These are phyloP conservation scores for Solanum arcanum DNA, from an alignment of 257 asterid genomes.

Conservation along the genomic window DNA sequence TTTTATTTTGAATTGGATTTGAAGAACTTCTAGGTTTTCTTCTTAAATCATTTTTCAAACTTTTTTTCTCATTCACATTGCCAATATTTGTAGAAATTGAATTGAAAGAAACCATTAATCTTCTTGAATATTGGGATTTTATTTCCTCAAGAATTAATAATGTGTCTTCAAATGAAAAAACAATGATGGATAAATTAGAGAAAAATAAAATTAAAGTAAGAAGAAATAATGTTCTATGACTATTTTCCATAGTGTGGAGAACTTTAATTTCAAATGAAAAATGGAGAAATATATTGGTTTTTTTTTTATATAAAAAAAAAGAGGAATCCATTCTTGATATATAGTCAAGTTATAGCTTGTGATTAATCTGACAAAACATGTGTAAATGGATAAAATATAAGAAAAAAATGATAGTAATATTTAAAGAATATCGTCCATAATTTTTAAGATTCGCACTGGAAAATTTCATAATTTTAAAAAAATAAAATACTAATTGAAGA, in stretches of 20 bases:
- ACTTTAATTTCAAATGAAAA: background rate
- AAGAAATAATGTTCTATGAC: slow-evolving; percentile 7
- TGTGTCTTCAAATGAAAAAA: background rate
- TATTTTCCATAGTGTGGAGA: slow-evolving; percentile 1
- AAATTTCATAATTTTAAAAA: background rate
- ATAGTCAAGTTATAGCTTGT: slow-evolving; percentile 11
- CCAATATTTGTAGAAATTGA: slow-evolving; percentile 12
- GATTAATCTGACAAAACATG: slow-evolving; percentile 29
- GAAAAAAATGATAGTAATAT: background rate
- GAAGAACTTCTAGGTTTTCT: slow-evolving; percentile 35
- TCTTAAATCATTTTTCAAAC: slow-evolving; percentile 29
- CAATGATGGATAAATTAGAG: background rate
- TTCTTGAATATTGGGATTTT: slow-evolving; percentile 17
- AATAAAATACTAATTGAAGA: background rate
- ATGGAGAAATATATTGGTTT: background rate
- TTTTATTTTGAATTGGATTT: slow-evolving; percentile 44
- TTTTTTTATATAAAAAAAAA: background rate
- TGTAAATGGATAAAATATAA: slow-evolving; percentile 9
- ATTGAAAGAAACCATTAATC: slow-evolving; percentile 16
- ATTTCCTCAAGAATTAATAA: background rate
- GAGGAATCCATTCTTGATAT: background rate
- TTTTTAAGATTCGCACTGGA: background rate
- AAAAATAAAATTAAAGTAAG: slow-evolving; percentile 14
- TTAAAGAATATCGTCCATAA: background rate
- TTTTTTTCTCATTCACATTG: slow-evolving; percentile 23